Conservation (phyloP, 805 yeast species). For the Ogataea paraovalis region DNA sequence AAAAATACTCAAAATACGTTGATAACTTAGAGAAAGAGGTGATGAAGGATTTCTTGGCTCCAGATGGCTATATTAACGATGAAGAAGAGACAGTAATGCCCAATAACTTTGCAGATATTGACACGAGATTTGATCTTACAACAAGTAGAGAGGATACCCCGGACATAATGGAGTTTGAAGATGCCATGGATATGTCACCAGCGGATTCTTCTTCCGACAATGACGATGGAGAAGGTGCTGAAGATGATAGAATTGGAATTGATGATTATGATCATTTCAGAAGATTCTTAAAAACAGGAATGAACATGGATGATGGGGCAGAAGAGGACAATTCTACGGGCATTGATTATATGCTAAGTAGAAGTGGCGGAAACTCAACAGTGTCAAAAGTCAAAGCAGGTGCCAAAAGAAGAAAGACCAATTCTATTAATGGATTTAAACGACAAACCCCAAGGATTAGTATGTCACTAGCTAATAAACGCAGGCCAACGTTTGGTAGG, state of each 20-base stretch:
- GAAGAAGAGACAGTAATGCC: constrained; percentile 4
- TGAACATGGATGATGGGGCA: constrained; percentile 19
- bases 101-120: neutral
- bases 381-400: neutral
- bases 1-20: constrained; percentile 2
- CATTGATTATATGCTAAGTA: constrained; percentile 25
- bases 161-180: constrained; percentile 7
- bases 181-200: constrained; percentile 9
- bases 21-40: neutral
- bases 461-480: neutral
- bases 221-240: constrained; percentile 8
- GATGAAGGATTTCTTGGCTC: constrained; percentile 12
- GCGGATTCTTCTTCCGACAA: constrained; percentile 9
- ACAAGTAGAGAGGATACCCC: constrained; percentile 1
- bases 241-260: constrained; percentile 3
- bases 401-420: neutral
- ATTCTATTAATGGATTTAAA: neutral
- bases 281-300: neutral
- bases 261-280: constrained; percentile 8
- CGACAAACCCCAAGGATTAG: neutral
- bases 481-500: neutral
- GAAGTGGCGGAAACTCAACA: neutral
- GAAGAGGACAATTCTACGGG: constrained; percentile 26
- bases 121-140: neutral
- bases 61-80: constrained; percentile 6